phyloP scores from a whole-genome alignment of 140 eudicot genomes.

The Stevia rebaudiana region DNA sequence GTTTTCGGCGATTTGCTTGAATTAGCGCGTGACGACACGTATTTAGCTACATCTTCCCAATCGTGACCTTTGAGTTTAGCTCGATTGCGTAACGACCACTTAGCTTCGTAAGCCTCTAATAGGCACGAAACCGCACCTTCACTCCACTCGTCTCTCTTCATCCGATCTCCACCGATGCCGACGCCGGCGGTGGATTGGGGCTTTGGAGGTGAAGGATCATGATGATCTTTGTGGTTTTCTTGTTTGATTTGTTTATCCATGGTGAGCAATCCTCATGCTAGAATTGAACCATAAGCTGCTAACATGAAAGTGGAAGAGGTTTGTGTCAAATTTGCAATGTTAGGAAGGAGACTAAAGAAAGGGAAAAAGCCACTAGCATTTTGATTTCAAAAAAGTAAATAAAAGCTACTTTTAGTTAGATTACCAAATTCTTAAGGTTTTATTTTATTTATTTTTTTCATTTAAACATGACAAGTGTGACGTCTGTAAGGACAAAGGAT shows the following conservation, averaged over 20 bases:
- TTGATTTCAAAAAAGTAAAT: background rate
- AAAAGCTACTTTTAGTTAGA: conserved; percentile 33
- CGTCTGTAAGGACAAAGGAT: too few relatives aligned
- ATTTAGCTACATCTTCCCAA: conserved; percentile 90
- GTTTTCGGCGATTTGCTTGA: conserved; percentile 66
- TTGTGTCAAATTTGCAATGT: conserved; percentile 26
- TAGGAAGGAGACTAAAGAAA: conserved; percentile 19
- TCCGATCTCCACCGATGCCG: conserved; percentile 38
- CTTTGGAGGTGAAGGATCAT: conserved; percentile 27
- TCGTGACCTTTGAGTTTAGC: conserved; percentile 95
- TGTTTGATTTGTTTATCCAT: conserved; percentile 30
- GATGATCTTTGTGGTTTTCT: conserved; percentile 23
- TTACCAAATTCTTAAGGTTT: conserved; percentile 17
- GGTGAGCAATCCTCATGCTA: conserved; percentile 20
- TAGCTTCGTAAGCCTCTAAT: conserved; percentile 77
- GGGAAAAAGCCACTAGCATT: conserved; percentile 52
- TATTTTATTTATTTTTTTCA: background rate
- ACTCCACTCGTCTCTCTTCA: conserved; percentile 93
- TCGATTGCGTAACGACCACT: conserved; percentile 72
- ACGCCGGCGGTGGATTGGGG: background rate
- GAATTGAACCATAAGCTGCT: conserved; percentile 30
- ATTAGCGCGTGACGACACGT: conserved; percentile 61
- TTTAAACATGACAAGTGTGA: background rate
- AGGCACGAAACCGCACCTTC: conserved; percentile 88
- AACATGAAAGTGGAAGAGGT: conserved; percentile 37